Conservation (phyloP, 177 flowering plant genomes). For the Vitis hybrid region DNA sequence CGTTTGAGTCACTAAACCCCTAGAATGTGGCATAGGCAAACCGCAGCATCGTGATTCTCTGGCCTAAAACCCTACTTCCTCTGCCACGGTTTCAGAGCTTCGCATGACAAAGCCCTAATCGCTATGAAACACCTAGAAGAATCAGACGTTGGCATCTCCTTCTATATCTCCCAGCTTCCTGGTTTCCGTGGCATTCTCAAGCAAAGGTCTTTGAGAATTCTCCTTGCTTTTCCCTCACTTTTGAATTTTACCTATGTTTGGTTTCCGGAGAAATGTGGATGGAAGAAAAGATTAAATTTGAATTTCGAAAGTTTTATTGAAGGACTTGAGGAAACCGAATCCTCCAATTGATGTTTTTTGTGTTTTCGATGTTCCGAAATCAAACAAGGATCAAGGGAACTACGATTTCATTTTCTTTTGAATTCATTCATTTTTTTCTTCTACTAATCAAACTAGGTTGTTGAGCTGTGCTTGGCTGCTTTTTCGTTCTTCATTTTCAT, state of each 20-base stretch:
- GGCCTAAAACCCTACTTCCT: slow-evolving; percentile 33
- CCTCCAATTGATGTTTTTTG: no score
- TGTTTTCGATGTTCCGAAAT: no score
- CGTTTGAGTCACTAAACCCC: slow-evolving; percentile 6
- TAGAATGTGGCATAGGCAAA: neutral
- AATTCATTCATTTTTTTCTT: no score
- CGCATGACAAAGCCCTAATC: slow-evolving; percentile 5
- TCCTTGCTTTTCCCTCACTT: neutral
- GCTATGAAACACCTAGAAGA: slow-evolving; percentile 48
- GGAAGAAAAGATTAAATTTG: neutral
- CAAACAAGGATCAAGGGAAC: no score
- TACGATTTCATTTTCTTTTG: no score
- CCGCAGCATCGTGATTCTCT: slow-evolving; percentile 5
- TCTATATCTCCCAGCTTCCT: slow-evolving; percentile 75
- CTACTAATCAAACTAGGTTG: no score
- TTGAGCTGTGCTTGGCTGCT: no score
- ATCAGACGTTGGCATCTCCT: slow-evolving; percentile 76
- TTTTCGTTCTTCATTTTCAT: no score
- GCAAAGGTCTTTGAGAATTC: slow-evolving; percentile 53
- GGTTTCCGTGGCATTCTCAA: slow-evolving; percentile 90
- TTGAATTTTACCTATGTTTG: neutral
- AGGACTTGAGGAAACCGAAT: no score
- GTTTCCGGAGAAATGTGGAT: neutral
- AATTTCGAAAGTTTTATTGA: no score
- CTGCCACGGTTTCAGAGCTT: neutral